These are phyloP conservation scores for Camelina neglecta DNA, from an alignment of 345 rosid genomes.

Conservation along the genomic window DNA sequence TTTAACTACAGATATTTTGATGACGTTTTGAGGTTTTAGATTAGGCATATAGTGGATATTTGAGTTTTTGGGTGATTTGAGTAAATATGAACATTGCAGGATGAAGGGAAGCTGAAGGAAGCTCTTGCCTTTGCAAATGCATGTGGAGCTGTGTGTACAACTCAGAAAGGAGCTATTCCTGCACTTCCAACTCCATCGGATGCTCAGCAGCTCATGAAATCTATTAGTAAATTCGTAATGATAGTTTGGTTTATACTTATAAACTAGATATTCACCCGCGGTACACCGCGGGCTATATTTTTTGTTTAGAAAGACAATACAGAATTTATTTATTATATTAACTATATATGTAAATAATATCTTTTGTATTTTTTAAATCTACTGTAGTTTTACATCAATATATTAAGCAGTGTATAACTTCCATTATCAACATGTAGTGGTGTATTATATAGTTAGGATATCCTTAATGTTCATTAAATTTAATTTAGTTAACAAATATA, in stretches of 20 bases:
- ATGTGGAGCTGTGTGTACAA: slow-evolving; percentile 69
- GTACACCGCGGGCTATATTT: no score
- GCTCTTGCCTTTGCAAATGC: slow-evolving; percentile 61
- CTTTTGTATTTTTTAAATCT: no score
- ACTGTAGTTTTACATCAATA: no score
- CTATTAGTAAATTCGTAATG: neutral
- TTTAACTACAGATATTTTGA: neutral
- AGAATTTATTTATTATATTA: no score
- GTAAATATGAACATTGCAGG: slow-evolving; percentile 36
- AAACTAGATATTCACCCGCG: no score
- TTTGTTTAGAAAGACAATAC: no score
- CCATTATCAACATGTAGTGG: no score
- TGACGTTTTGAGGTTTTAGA: neutral
- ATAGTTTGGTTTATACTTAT: neutral
- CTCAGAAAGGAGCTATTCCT: slow-evolving; percentile 72
- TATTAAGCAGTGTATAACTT: no score
- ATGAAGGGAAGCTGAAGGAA: slow-evolving; percentile 60
- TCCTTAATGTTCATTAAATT: no score
- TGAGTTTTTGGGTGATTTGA: neutral
- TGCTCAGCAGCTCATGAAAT: slow-evolving; percentile 55
- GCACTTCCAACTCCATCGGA: slow-evolving; percentile 57
- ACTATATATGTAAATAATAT: no score
- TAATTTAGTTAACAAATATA: no score
- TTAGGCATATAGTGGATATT: neutral
- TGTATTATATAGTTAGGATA: no score